A percentile compares a stretch with the other conserved stretches of the same genome.
These are phyloP conservation scores for Ceratocystis lukuohia DNA, from an alignment of 2,329 filamentous ascomycete genomes.

Conservation along the genomic window DNA sequence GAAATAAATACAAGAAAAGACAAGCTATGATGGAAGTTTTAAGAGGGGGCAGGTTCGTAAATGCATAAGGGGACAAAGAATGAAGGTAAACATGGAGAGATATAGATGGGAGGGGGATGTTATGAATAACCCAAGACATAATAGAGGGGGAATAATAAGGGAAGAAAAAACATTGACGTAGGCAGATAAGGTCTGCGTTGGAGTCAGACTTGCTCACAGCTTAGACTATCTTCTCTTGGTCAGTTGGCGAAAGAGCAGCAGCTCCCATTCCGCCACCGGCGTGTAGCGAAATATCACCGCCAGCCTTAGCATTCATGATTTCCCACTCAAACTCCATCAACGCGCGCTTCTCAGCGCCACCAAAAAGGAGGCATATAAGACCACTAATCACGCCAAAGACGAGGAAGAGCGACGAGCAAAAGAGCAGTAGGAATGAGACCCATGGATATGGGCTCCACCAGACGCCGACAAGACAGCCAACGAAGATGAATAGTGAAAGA, in stretches of 20 bases:
- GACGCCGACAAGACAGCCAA: conserved; percentile 64
- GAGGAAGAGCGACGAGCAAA: conserved; percentile 67
- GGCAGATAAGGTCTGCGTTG: too few species aligned
- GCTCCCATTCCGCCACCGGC: conserved; percentile 4
- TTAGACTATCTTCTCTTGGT: conserved; percentile 18
- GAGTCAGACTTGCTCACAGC: too few species aligned
- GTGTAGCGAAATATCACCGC: conserved; percentile 17
- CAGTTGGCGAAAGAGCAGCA: not conserved
- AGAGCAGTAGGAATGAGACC: conserved; percentile 64
- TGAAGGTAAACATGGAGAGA: not conserved
- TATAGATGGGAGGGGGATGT: not conserved
- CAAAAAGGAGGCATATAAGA: conserved; percentile 74
- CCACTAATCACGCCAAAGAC: conserved; percentile 69
- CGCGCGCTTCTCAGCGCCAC: conserved; percentile 67
- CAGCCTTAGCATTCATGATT: conserved; percentile 52
- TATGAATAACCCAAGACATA: not conserved
- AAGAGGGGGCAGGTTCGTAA: not conserved
- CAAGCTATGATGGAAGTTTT: not conserved
- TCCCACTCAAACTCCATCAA: conserved; percentile 93
- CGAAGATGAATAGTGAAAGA: conserved; percentile 48
- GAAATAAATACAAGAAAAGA: not conserved
- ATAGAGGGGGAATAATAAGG: not conserved
- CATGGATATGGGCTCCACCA: conserved; percentile 75
- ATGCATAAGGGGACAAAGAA: not conserved
- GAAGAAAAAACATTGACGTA: not conserved